These are phyloP conservation scores for Achlya hypogyna DNA, from an alignment of 352 stramenopile species.

Conservation along the genomic window DNA sequence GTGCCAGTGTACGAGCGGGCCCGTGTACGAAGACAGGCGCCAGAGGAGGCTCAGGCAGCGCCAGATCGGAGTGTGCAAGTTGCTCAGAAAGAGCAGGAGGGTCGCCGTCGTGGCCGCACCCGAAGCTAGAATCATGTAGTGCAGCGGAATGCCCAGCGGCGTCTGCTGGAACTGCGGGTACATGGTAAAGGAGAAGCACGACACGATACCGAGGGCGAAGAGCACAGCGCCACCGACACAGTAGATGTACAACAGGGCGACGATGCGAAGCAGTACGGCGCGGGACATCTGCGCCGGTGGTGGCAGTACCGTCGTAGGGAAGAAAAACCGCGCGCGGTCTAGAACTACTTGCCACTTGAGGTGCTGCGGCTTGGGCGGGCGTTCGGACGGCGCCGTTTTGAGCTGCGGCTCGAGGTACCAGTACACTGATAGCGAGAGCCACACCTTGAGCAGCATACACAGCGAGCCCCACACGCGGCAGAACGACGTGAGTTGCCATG, in stretches of 20 bases:
- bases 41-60: conserved; percentile 34
- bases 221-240: conserved; percentile 44
- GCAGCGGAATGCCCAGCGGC: conserved; percentile 44
- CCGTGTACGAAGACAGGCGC: conserved; percentile 33
- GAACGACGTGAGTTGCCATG: conserved; percentile 32
- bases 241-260: conserved; percentile 64
- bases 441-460: conserved; percentile 51
- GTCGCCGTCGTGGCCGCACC: conserved; percentile 38
- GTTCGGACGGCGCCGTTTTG: conserved; percentile 23
- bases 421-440: conserved; percentile 60
- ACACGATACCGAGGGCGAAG: conserved; percentile 38
- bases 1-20: conserved; percentile 19
- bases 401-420: conserved; percentile 38
- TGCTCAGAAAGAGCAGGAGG: conserved; percentile 57
- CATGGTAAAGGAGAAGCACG: conserved; percentile 33
- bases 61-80: conserved; percentile 38
- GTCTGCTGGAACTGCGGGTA: conserved; percentile 41
- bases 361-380: not conserved
- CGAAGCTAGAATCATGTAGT: conserved; percentile 53
- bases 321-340: conserved; percentile 43
- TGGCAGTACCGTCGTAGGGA: conserved; percentile 57
- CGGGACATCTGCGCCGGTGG: conserved; percentile 48
- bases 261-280: conserved; percentile 57
- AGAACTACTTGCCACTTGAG: conserved; percentile 18
- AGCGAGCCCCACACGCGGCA: conserved; percentile 39